phyloP scores from a whole-genome alignment of 805 yeast species.

The Naumovozyma castellii region DNA sequence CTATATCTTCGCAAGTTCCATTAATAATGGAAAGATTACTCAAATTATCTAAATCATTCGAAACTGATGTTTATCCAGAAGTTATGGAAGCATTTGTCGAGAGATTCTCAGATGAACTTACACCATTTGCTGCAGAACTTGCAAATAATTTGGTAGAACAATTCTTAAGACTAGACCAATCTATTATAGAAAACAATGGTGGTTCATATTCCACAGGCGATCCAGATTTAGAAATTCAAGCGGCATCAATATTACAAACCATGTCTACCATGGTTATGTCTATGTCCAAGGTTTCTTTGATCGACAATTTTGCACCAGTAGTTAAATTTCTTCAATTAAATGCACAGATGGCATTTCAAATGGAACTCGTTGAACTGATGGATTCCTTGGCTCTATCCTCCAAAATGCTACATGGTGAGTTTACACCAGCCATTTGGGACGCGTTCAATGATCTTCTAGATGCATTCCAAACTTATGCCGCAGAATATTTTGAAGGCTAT shows the following conservation, averaged over 20 bases:
- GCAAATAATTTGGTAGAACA: slow-evolving; percentile 53
- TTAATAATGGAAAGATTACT: slow-evolving; percentile 74
- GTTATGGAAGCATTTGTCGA: slow-evolving; percentile 97
- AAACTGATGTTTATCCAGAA: slow-evolving; percentile 72
- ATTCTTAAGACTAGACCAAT: slow-evolving; percentile 47
- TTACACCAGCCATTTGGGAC: slow-evolving; percentile 47
- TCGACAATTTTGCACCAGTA: slow-evolving; percentile 47
- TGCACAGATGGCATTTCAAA: slow-evolving; percentile 49
- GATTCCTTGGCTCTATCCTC: slow-evolving; percentile 46
- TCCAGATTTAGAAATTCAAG: slow-evolving; percentile 60
- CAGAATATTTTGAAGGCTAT: slow-evolving; percentile 48
- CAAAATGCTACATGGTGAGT: slow-evolving; percentile 35
- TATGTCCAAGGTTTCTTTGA: slow-evolving; percentile 48
- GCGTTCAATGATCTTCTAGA: slow-evolving; percentile 40
- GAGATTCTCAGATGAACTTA: slow-evolving; percentile 72
- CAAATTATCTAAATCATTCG: slow-evolving; percentile 68
- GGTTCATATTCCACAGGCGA: slow-evolving; percentile 31
- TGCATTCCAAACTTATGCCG: slow-evolving; percentile 50
- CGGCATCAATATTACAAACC: slow-evolving; percentile 57
- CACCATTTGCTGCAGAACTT: slow-evolving; percentile 73
- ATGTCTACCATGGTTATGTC: slow-evolving; percentile 65
- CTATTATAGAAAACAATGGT: slow-evolving; percentile 41
- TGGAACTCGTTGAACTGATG: slow-evolving; percentile 54
- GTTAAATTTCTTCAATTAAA: slow-evolving; percentile 49
- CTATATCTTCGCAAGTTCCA: slow-evolving; percentile 62